Conservation (phyloP, 2,329 filamentous ascomycete genomes). For the Penicillium decumbens region DNA sequence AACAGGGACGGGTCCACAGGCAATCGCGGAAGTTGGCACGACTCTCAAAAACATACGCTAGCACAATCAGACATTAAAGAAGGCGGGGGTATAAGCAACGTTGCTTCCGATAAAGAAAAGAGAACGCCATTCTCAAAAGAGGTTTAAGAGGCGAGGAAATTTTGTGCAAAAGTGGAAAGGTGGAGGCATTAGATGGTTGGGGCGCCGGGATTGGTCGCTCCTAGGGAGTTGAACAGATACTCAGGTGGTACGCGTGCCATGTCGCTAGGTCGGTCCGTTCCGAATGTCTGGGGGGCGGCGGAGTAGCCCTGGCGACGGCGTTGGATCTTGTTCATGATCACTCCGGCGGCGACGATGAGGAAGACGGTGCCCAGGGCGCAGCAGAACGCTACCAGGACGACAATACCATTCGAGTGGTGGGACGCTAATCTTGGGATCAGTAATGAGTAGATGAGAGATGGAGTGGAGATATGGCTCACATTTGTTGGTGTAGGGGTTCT, state of each 20-base stretch:
- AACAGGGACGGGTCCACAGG: slow-evolving; percentile 6
- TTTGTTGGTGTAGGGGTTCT: slow-evolving; percentile 65
- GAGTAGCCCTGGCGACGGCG: slow-evolving; percentile 46
- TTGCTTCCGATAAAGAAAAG: slow-evolving; percentile 27
- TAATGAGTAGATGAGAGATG: slow-evolving; percentile 12
- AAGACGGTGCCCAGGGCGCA: slow-evolving; percentile 47
- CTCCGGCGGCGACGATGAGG: slow-evolving; percentile 45
- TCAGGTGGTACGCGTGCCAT: slow-evolving; percentile 46
- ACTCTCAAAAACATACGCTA: slow-evolving; percentile 12
- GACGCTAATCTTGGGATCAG: slow-evolving; percentile 23
- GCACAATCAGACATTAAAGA: slow-evolving; percentile 30
- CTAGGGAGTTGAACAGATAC: slow-evolving; percentile 43
- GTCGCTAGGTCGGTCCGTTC: slow-evolving; percentile 45
- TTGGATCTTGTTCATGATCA: slow-evolving; percentile 47
- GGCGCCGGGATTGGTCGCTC: slow-evolving; percentile 33
- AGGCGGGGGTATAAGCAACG: slow-evolving; percentile 31
- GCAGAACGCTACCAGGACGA: slow-evolving; percentile 46
- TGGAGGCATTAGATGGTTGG: slow-evolving; percentile 31
- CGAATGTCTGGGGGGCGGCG: slow-evolving; percentile 41
- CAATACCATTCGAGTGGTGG: slow-evolving; percentile 44
- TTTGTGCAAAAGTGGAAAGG: slow-evolving; percentile 13
- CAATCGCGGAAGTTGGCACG: slow-evolving; percentile 16
- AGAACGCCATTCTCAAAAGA: slow-evolving; percentile 12
- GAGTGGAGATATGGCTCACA: slow-evolving; percentile 48
- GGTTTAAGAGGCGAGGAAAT: slow-evolving; percentile 6